A percentile compares a stretch with the other conserved stretches of the same genome.
phyloP scores from a whole-genome alignment of 257 asterid species.

The Penstemon barbatus region DNA sequence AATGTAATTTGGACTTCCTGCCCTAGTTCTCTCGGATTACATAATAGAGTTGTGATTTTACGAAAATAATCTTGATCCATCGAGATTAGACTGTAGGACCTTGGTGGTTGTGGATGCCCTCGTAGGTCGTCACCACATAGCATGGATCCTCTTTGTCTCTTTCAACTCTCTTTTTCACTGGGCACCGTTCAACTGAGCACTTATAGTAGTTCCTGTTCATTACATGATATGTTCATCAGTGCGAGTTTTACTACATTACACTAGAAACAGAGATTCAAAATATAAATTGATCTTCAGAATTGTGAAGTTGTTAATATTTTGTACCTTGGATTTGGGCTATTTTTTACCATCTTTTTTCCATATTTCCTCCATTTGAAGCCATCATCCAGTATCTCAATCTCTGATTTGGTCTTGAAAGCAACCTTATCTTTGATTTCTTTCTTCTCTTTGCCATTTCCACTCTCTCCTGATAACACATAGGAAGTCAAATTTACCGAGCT shows the following conservation, averaged over 20 bases:
- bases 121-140: slow-evolving; percentile 83
- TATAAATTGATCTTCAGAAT: too few species aligned
- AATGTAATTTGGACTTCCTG: slow-evolving; percentile 9
- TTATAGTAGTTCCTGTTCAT: slow-evolving; percentile 76
- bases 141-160: slow-evolving; percentile 74
- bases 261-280: not conserved
- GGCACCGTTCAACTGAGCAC: slow-evolving; percentile 81
- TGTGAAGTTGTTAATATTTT: not conserved
- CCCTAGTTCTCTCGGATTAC: not conserved
- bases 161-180: slow-evolving; percentile 91
- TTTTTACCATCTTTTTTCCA: slow-evolving; percentile 96
- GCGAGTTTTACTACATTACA: slow-evolving; percentile 4
- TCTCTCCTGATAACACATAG: slow-evolving; percentile 45
- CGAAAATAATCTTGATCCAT: slow-evolving; percentile 3
- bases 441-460: slow-evolving; percentile 43
- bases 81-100: slow-evolving; percentile 48
- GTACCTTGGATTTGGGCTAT: slow-evolving; percentile 92
- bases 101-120: slow-evolving; percentile 82
- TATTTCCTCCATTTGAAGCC: slow-evolving; percentile 98
- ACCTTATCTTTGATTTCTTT: slow-evolving; percentile 58
- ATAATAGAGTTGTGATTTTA: not conserved
- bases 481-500: not conserved
- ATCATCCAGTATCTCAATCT: slow-evolving; percentile 79
- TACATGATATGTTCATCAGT: slow-evolving; percentile 1
- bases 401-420: slow-evolving; percentile 86